A percentile compares a stretch with the other conserved stretches of the same genome.
phyloP scores from a whole-genome alignment of 1,284 basidiomycete species.

The Erythrobasidium hasegawianum region DNA sequence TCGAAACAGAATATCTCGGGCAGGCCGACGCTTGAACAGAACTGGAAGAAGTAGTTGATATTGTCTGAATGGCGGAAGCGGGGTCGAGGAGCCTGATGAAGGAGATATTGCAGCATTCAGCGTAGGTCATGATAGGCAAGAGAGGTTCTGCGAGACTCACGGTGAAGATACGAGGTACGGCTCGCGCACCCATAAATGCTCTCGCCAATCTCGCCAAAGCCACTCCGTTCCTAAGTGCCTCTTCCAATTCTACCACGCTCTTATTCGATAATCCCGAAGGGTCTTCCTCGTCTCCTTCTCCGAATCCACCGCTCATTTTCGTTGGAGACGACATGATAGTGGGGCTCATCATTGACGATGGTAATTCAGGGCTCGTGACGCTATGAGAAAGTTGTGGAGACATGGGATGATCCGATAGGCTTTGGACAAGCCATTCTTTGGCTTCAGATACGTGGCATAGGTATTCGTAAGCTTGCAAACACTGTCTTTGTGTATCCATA shows the following conservation, averaged over 20 bases:
- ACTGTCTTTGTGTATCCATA: constrained; percentile 51
- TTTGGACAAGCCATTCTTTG: constrained; percentile 95
- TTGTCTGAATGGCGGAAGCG: constrained; percentile 97
- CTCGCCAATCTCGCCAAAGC: constrained; percentile 88
- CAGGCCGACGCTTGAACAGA: constrained; percentile 80
- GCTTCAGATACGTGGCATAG: constrained; percentile 95
- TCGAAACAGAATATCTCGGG: constrained; percentile 98
- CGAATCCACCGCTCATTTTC: background rate
- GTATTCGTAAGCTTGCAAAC: constrained; percentile 83
- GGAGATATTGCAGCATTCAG: too few relatives aligned
- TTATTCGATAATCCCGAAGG: constrained; percentile 34
- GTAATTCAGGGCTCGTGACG: constrained; percentile 11
- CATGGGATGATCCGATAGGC: constrained; percentile 67
- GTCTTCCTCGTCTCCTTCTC: constrained; percentile 52
- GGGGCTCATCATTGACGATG: constrained; percentile 28
- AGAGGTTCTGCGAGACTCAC: too few relatives aligned
- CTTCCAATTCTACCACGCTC: constrained; percentile 92
- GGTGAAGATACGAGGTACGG: constrained; percentile 85
- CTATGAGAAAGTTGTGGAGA: constrained; percentile 38
- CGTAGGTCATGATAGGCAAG: too few relatives aligned
- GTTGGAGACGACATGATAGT: background rate
- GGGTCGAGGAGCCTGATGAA: constrained; percentile 85
- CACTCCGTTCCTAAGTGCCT: constrained; percentile 86
- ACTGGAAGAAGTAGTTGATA: constrained; percentile 92
- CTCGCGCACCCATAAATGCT: constrained; percentile 72